Base-by-base conservation (phyloP, 768 basidiomycete genomes). In the Fistulinella prunicolor region DNA sequence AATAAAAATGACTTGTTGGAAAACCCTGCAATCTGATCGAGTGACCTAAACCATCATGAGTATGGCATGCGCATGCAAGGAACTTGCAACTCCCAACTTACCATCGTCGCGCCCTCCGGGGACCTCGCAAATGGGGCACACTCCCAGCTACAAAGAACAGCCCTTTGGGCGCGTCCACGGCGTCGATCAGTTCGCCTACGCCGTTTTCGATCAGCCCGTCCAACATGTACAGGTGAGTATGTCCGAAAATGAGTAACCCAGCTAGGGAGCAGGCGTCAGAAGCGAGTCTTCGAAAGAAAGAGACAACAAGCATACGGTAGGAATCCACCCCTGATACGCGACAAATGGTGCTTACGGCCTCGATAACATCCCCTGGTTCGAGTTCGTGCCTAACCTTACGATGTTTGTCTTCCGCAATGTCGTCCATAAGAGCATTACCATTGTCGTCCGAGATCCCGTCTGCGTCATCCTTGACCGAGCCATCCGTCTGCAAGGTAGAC, bases 271-370 rank as follows among this genome's bases (percentile, higher is more conserved):
- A 36, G 32, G 12, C 10, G 57, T 30, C 26, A 55, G 16, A 24
- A n/a, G 19, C 16, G 14, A 23, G 12, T 34, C 14, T 1, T 26
- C n/a, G 32, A 41, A 35, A 41, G 28, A 13, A 51, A 36, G 30
- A 36, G 12, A 16, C 16, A 34, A 13, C 7, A 12, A 16, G 28
- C 86, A 62, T 53, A 94, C 93, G 92, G 50, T 85, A 91, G 14
- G 91, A 90, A 66, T 96, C 94, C 4, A 97, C 90, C 1, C 94
- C 94, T 13, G 82, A 83, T 41, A 96, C 82, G 12, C 92, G 80
- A 6, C 90, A 89, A 39, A 94, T 89, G 10, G 94, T 97, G 44
- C 78, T 78, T 7, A 89, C 82, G 13, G 83, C 89, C 54, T 94
- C 89, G 29, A 97, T 89, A 8, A 93, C 79, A 63, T 97, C 94